A percentile compares a stretch with the other conserved stretches of the same genome.
Evolutionary conservation across 2,329 filamentous ascomycete genomes (phyloP).

Genomic region (Orbilia javanica): DNA sequence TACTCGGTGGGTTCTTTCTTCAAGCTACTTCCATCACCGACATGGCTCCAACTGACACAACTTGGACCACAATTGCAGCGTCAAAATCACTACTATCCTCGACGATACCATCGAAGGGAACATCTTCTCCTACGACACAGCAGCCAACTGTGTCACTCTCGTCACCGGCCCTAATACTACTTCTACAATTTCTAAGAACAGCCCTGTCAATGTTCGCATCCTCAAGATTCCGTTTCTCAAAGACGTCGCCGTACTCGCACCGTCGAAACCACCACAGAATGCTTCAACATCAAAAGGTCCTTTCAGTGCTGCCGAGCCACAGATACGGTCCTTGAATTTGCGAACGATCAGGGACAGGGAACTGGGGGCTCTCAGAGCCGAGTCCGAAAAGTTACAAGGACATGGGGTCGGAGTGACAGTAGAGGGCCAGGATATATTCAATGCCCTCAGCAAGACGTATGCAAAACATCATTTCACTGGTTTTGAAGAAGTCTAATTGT

Average conservation of each 20-base stretch:
- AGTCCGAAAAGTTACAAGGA: constrained; percentile 58
- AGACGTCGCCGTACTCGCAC: constrained; percentile 60
- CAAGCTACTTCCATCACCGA: neutral
- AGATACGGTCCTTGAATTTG: constrained; percentile 59
- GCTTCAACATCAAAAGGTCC: constrained; percentile 46
- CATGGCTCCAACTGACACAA: neutral
- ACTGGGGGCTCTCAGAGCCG: constrained; percentile 42
- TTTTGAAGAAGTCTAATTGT: constrained; percentile 7
- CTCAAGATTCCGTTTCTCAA: constrained; percentile 62
- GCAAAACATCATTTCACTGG: constrained; percentile 7
- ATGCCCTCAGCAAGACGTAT: constrained; percentile 61
- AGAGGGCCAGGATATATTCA: constrained; percentile 62
- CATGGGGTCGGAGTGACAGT: constrained; percentile 61
- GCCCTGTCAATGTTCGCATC: constrained; percentile 60
- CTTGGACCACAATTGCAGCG: constrained; percentile 40
- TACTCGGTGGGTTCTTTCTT: constrained; percentile 58
- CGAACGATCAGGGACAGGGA: constrained; percentile 56
- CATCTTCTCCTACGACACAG: constrained; percentile 62
- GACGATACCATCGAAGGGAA: constrained; percentile 62
- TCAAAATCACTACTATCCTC: constrained; percentile 61
- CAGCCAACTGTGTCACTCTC: constrained; percentile 61
- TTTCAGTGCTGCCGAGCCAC: constrained; percentile 61
- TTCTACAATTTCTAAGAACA: constrained; percentile 32
- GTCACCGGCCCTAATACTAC: constrained; percentile 52
- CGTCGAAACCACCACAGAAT: constrained; percentile 45